These are phyloP conservation scores for Anisodus tanguticus DNA, from an alignment of 257 asterid species.

Conservation along the genomic window DNA sequence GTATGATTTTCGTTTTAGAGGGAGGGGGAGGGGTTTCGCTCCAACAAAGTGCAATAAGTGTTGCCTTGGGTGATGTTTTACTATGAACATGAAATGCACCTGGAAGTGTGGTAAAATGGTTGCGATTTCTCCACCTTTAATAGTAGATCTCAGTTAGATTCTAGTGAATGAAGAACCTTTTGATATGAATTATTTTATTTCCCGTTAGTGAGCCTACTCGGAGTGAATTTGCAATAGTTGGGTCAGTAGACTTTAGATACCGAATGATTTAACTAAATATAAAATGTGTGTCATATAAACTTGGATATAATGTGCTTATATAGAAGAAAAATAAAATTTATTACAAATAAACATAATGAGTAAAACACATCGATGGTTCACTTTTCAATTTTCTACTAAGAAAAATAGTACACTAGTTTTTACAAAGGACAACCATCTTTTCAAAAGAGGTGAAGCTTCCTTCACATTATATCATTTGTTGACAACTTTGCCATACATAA, in stretches of 20 bases:
- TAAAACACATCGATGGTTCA: neutral
- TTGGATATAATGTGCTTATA: no score
- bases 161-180: neutral
- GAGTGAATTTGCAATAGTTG: no score
- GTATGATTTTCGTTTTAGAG: neutral
- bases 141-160: neutral
- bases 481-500: neutral
- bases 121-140: neutral
- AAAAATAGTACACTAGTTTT: no score
- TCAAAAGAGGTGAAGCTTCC: neutral
- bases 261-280: no score
- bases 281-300: no score
- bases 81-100: no score
- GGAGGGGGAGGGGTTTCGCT: no score
- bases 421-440: neutral
- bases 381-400: no score
- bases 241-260: no score
- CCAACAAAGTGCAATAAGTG: neutral
- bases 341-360: neutral
- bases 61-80: neutral
- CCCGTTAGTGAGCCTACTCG: no score
- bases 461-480: neutral
- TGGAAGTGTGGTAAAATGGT: neutral
- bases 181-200: no score
- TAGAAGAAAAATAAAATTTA: no score